A percentile compares a stretch with the other conserved stretches of the same genome.
Conservation (phyloP, 345 rosid genomes). For the Pistacia integerrima region DNA sequence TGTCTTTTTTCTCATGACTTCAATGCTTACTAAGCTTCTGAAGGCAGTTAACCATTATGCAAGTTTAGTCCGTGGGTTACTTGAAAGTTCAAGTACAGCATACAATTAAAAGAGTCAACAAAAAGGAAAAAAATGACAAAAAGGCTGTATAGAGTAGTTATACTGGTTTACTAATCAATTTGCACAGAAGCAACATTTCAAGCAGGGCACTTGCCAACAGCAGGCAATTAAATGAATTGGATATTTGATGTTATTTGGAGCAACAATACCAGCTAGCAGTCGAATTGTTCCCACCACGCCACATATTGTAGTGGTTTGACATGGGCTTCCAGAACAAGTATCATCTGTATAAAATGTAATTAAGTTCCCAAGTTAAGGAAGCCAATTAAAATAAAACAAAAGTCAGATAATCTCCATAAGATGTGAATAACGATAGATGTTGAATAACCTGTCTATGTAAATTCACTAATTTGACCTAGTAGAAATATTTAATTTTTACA, state of each 20-base stretch:
- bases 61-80: neutral
- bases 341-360: constrained; percentile 38
- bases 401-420: neutral
- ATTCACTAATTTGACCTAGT: neutral
- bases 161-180: neutral
- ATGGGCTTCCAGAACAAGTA: constrained; percentile 40
- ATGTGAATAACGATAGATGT: neutral
- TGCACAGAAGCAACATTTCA: neutral
- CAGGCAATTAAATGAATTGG: constrained; percentile 1
- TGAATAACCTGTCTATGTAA: neutral
- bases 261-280: constrained; percentile 70
- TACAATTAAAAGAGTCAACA: neutral
- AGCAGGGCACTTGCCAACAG: neutral
- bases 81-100: neutral
- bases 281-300: constrained; percentile 92
- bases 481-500: neutral
- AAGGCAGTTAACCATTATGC: neutral
- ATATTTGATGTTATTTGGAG: neutral
- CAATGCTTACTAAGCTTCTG: neutral
- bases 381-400: neutral
- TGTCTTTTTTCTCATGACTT: neutral
- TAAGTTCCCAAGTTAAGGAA: neutral
- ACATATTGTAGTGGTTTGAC: constrained; percentile 54
- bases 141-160: neutral
- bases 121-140: neutral